Evolutionary conservation across 2,329 filamentous ascomycete species (phyloP), one percentile per base, ranked within the genome.

Genomic region (Fusarium continuum): DNA sequence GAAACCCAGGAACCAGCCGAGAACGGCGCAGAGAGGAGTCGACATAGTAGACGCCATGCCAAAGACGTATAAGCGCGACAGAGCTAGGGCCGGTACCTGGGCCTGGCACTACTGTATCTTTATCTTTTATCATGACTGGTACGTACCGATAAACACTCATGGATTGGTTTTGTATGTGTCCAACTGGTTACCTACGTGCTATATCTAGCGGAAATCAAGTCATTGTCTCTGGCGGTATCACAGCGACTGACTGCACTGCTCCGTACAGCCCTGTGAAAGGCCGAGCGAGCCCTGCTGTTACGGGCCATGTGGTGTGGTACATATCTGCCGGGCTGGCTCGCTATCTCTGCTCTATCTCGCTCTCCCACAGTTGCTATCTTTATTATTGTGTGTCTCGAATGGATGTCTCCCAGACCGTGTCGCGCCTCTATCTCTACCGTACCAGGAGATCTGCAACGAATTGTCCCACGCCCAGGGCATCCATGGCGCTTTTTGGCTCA

Each of bases 131-230:
- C 66, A 57, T 22, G 23, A 11, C 11, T 6, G 28, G 67, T 70
- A 70, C 67, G 67, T 70, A 70, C 67, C 59, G 59, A 55, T 70
- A 70, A 70, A 69, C 65, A 67, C 44, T 9, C 36, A 53, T 54
- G 36, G 36, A 43, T 57, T 57, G 52, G 14, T 55, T 67, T 63
- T 63, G 64, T 68, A 65, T 69, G 65, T 69, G 67, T 69, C 67
- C 60, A 65, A 65, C 65, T 56, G 57, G 67, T 70, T 70, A 69
- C 62, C 50, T 65, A 55, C 49, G 46, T 53, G 49, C 39, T 61
- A 50, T 65, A 31, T 39, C 38, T 36, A 35, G 34, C 29, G 23
- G 53, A 16, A 26, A 46, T 56, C 50, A 47, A 48, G 54, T 60
- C 55, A 61, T n/a, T n/a, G 55, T 41, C 32, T 38, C 16, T 36